Evolutionary conservation across 345 rosid species (phyloP), one percentile per base, ranked within the genome.

Genomic region (Heritiera fomes): DNA sequence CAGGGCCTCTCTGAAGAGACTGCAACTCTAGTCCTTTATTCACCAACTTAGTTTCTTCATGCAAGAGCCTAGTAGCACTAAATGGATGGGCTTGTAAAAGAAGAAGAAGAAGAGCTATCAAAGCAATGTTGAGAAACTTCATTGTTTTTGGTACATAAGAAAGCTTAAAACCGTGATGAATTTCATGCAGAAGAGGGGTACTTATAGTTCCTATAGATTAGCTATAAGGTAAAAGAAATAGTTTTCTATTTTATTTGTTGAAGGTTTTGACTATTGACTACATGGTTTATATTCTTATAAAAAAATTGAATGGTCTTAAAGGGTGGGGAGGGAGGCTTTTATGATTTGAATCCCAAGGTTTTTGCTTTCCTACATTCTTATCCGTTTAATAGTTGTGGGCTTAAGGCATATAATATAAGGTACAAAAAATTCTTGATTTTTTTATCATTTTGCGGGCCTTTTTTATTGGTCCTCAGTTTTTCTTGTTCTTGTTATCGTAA

Each of bases 1-100:
- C 86, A 5, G 78, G 64, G 3, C 84, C 88, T 84, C 66, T 88
- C 38, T 85, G 83, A 62, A 92, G 89, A 69, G 90, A 82, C 85
- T 89, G 88, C n/a, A 86, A 73, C 9, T 7, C 4, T 7, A 81
- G 77, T 43, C 50, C 79, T 34, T 41, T 38, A 14, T 8, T 50
- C 56, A 18, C 1, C 41, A 18, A 34, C 1, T 64, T 59, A 1
- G 10, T 38, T 8, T 83, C 79, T 20, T 75, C 72, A 17, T 32
- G 74, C 40, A 89, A 68, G 1, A 79, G 15, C 71, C 91, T 87
- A 30, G 63, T 71, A 50, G 78, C 86, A 52, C 71, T 45, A 79
- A 63, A 43, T 62, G 59, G 69, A 5, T 78, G 83, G 17, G 71
- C 72, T 12, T 85, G 80, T 30, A 74, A 23, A 73, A 78, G 75